Evolutionary conservation across 768 basidiomycete genomes (phyloP).

Genomic region (Boletus speciosus): DNA sequence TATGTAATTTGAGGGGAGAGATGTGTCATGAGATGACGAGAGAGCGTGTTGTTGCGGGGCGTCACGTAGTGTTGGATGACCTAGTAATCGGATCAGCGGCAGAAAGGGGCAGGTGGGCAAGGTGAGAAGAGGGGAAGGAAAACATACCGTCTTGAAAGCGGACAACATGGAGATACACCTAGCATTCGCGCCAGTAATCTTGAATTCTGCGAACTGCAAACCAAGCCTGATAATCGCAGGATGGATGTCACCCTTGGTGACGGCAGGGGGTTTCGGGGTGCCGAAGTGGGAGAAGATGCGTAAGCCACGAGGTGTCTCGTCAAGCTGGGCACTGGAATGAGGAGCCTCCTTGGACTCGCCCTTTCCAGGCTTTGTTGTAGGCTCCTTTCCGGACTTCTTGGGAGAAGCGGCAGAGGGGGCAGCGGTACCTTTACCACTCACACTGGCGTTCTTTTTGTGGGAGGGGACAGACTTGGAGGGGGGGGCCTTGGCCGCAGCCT

Average conservation of each 20-base stretch:
- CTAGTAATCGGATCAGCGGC: slow-evolving; percentile 36
- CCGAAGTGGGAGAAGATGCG: slow-evolving; percentile 88
- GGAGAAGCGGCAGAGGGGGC: slow-evolving; percentile 15
- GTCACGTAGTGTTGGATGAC: slow-evolving; percentile 90
- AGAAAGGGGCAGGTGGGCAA: background rate
- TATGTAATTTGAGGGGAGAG: slow-evolving; percentile 92
- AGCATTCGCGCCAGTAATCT: slow-evolving; percentile 92
- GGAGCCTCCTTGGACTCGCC: slow-evolving; percentile 26
- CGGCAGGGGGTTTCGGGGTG: slow-evolving; percentile 52
- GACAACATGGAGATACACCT: slow-evolving; percentile 89
- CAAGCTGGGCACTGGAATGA: slow-evolving; percentile 29
- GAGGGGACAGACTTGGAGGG: slow-evolving; percentile 29
- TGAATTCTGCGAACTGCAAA: slow-evolving; percentile 87
- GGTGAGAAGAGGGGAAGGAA: background rate
- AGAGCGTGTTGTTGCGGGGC: slow-evolving; percentile 80
- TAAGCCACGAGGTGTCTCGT: slow-evolving; percentile 52
- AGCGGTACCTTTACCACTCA: slow-evolving; percentile 19
- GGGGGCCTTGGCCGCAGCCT: slow-evolving; percentile 45
- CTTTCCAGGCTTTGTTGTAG: slow-evolving; percentile 17
- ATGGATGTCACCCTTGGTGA: slow-evolving; percentile 83
- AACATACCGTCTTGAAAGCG: slow-evolving; percentile 84
- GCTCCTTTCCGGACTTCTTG: slow-evolving; percentile 26
- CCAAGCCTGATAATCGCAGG: slow-evolving; percentile 85
- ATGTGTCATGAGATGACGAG: slow-evolving; percentile 88
- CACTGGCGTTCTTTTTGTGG: slow-evolving; percentile 21